These are phyloP conservation scores for Aurifilum marmelostoma DNA, from an alignment of 2,329 filamentous ascomycete genomes.

Conservation along the genomic window DNA sequence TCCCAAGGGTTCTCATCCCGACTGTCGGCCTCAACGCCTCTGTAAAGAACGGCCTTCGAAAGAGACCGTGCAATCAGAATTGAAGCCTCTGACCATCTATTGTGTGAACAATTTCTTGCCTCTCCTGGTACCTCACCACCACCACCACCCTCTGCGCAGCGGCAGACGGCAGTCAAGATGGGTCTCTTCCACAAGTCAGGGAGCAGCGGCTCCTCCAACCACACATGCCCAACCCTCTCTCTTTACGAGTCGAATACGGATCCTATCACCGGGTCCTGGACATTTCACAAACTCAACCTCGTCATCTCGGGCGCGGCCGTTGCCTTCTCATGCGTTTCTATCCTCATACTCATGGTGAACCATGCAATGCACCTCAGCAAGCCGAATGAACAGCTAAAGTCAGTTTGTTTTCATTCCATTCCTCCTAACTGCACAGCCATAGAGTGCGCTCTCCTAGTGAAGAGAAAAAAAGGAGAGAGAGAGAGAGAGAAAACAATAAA, in stretches of 20 bases:
- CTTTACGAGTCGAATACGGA: constrained; percentile 10
- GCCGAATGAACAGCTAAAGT: constrained; percentile 44
- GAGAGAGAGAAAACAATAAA: too few species aligned
- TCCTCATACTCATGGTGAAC: constrained; percentile 17
- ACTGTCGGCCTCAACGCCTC: too few species aligned
- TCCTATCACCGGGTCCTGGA: constrained; percentile 7
- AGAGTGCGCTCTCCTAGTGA: too few species aligned
- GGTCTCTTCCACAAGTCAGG: neutral
- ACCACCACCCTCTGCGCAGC: neutral
- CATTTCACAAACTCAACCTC: constrained; percentile 24
- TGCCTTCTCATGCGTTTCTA: constrained; percentile 21
- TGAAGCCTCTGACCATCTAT: neutral
- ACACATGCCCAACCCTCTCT: constrained; percentile 12
- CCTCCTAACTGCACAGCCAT: too few species aligned
- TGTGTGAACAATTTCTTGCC: neutral
- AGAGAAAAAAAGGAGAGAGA: too few species aligned
- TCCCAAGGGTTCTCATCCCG: too few species aligned
- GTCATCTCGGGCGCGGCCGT: constrained; percentile 21
- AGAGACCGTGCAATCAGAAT: neutral
- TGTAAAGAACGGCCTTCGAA: neutral
- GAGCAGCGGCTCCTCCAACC: constrained; percentile 1
- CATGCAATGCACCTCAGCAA: constrained; percentile 41
- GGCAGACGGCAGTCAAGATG: neutral
- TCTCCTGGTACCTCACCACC: neutral
- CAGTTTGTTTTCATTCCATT: neutral